Conservation (phyloP, 2,329 filamentous ascomycete genomes). For the Drechslera avenae region DNA sequence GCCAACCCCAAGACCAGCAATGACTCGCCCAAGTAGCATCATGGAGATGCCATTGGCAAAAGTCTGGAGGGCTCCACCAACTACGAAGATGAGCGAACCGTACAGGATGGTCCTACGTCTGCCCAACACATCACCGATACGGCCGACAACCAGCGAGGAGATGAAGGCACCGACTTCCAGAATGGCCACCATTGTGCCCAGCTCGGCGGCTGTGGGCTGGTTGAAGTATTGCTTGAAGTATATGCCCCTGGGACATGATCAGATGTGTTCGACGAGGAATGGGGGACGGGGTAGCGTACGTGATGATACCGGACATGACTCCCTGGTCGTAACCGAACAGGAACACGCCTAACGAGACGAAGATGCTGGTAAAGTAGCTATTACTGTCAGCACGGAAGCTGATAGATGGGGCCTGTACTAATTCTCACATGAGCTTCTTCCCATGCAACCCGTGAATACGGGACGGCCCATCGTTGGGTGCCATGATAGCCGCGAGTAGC, state of each 20-base stretch:
- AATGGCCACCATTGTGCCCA: slow-evolving; percentile 98
- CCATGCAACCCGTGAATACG: slow-evolving; percentile 91
- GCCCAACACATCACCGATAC: slow-evolving; percentile 89
- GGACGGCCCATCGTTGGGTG: slow-evolving; percentile 69
- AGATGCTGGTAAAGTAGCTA: slow-evolving; percentile 94
- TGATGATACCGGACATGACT: slow-evolving; percentile 80
- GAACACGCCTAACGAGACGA: slow-evolving; percentile 85
- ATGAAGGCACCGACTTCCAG: slow-evolving; percentile 92
- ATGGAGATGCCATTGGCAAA: slow-evolving; percentile 82
- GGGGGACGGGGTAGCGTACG: slow-evolving; percentile 56
- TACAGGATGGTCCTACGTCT: slow-evolving; percentile 89
- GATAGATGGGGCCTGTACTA: not conserved
- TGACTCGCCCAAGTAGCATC: slow-evolving; percentile 68
- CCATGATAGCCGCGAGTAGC: slow-evolving; percentile 83
- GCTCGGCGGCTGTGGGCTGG: slow-evolving; percentile 81
- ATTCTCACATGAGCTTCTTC: slow-evolving; percentile 83
- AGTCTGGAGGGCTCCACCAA: slow-evolving; percentile 84
- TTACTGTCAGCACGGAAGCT: slow-evolving; percentile 15
- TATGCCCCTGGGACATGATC: slow-evolving; percentile 65
- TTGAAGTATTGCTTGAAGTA: slow-evolving; percentile 93
- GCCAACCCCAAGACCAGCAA: slow-evolving; percentile 58
- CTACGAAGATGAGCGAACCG: slow-evolving; percentile 84
- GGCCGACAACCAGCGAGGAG: slow-evolving; percentile 83
- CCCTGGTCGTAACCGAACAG: slow-evolving; percentile 90
- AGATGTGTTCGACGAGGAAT: slow-evolving; percentile 32